phyloP scores from a whole-genome alignment of 1,284 basidiomycete species.

The Pascua sp. region DNA sequence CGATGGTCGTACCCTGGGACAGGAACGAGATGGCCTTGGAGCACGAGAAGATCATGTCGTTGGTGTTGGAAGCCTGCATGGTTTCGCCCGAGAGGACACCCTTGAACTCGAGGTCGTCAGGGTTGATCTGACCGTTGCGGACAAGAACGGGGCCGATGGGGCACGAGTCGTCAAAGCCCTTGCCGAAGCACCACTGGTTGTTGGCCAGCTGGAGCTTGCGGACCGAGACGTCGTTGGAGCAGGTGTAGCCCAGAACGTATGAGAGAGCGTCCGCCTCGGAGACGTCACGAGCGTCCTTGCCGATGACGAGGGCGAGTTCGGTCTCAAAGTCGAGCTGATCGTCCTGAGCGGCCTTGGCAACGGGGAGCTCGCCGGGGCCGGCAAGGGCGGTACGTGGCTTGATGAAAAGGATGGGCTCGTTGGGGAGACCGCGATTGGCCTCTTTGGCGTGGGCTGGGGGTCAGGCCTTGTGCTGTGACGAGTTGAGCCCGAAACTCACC shows the following conservation, averaged over 20 bases:
- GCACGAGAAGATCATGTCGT: slow-evolving; percentile 50
- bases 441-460: slow-evolving; percentile 27
- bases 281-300: slow-evolving; percentile 52
- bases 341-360: slow-evolving; percentile 50
- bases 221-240: slow-evolving; percentile 49
- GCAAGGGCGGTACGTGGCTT: slow-evolving; percentile 53
- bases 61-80: slow-evolving; percentile 26
- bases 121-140: slow-evolving; percentile 17
- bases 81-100: slow-evolving; percentile 18
- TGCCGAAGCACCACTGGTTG: slow-evolving; percentile 37
- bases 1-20: slow-evolving; percentile 78
- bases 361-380: slow-evolving; percentile 49
- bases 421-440: slow-evolving; percentile 38
- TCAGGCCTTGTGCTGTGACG: slow-evolving; percentile 2
- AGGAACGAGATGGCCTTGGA: slow-evolving; percentile 60
- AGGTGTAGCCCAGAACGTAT: slow-evolving; percentile 56
- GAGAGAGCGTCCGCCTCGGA: slow-evolving; percentile 52
- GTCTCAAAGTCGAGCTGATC: slow-evolving; percentile 52
- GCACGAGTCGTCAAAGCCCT: slow-evolving; percentile 49
- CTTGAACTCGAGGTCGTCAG: slow-evolving; percentile 20
- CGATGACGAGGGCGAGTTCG: slow-evolving; percentile 53
- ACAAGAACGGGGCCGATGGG: slow-evolving; percentile 49
- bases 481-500: neutral
- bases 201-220: slow-evolving; percentile 40
- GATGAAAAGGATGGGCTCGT: slow-evolving; percentile 41